Evolutionary conservation across 495 filamentous ascomycete genomes (phyloP), one percentile per base, ranked within the genome.

Genomic region (Evernia prunastri): DNA sequence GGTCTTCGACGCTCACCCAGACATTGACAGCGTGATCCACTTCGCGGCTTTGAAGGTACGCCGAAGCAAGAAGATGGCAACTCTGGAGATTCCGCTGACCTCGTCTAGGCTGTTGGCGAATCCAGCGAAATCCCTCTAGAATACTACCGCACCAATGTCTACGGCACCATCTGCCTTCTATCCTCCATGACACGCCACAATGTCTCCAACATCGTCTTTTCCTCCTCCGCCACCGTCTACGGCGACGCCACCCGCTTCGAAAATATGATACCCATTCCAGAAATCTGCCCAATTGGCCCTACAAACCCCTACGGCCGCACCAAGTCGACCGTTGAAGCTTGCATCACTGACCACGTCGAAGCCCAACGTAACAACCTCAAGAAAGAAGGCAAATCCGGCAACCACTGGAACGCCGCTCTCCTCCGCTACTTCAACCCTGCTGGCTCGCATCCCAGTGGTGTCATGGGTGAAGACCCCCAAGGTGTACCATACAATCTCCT

Each of bases 251-350:
- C 95, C 57, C 90, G 90, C 75, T 88, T 96, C 77, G 86, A 88
- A 69, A 88, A 95, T 80, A 97, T 98, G 95, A 97, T 98, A 69
- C 94, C 94, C 68, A 98, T 98, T 72, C 94, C 95, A 40, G 94
- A 98, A 79, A 78, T 89, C 72, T 98, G 94, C 82, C 94, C 94
- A 51, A 88, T 96, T 67, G 92, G 90, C 51, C 91, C 94, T 27
- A 98, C 93, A 59, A 98, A 97, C 82, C 90, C 94, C 17, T 98
- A 98, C 77, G 94, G 94, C 40, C 89, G 88, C 74, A 97, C 94
- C 60, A 98, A 98, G 82, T 83, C 88, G 74, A 88, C 86, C 67
- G 90, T 96, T 63, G 94, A 98, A 80, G 82, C 73, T 68, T 85
- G 95, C 74, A 97, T 97, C 74, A 90, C 87, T 59, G 95, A 98